These are phyloP conservation scores for Colletotrichum spinosum DNA, from an alignment of 2,329 filamentous ascomycete species.

Conservation along the genomic window DNA sequence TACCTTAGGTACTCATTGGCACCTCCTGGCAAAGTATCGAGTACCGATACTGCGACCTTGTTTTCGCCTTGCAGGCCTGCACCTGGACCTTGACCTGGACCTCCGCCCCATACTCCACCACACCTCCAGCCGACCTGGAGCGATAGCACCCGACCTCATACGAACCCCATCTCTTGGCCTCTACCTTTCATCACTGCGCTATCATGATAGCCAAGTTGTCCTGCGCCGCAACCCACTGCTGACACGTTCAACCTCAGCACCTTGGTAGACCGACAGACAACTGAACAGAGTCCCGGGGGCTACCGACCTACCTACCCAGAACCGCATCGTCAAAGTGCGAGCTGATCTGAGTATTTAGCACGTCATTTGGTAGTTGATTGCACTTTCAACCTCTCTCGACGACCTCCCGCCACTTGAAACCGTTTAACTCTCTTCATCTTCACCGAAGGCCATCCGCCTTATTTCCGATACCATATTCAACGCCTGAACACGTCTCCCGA, in stretches of 20 bases:
- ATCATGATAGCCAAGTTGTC: conserved; percentile 35
- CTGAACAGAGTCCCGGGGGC: conserved; percentile 12
- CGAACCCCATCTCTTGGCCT: conserved; percentile 31
- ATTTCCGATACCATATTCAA: neutral
- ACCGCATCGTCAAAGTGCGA: conserved; percentile 31
- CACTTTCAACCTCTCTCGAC: conserved; percentile 18
- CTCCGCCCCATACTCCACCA: conserved; percentile 27
- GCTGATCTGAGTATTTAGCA: conserved; percentile 24
- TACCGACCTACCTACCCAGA: conserved; percentile 3
- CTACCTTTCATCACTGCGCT: conserved; percentile 29
- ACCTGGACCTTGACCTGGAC: neutral
- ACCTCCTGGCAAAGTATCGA: too few relatives aligned
- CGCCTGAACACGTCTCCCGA: neutral
- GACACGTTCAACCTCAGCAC: conserved; percentile 18
- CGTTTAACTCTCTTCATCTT: conserved; percentile 2
- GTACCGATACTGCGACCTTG: too few relatives aligned
- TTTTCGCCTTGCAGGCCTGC: too few relatives aligned
- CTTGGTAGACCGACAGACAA: conserved; percentile 26
- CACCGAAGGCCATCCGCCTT: neutral
- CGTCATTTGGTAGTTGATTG: conserved; percentile 31
- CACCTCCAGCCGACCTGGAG: conserved; percentile 8
- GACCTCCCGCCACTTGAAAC: conserved; percentile 2
- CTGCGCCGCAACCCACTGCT: conserved; percentile 19
- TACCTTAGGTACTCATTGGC: too few relatives aligned
- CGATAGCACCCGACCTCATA: conserved; percentile 34